Evolutionary conservation across 2,329 filamentous ascomycete genomes (phyloP), one percentile per base, ranked within the genome.

Genomic region (Blumeria hordei): DNA sequence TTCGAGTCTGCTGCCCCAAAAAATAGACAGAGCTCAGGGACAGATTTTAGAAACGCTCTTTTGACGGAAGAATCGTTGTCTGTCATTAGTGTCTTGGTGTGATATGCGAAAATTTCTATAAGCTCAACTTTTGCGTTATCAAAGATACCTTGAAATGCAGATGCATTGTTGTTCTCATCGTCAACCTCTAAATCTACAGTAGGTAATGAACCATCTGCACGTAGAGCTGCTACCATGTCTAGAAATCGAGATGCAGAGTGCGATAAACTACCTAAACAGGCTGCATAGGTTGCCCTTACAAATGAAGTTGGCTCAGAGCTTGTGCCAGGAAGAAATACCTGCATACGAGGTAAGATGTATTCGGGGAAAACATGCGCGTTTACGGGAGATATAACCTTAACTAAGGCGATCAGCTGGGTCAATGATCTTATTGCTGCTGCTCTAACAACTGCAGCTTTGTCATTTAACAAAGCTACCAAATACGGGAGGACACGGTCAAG

Each of bases 401-500:
- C 87, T 62, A 94, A 77, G 54, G 86, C 83, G 55, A 95, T 72
- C 47, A 98, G 76, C 64, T 96, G 88, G 0, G 90, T 90, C 60
- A 96, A 77, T 3, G 87, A 85, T 55, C 90, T 77, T 47, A 96
- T 75, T 3, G 88, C 88, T 28, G 88, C 80, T 52, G 94, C 80
- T 50, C 87, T 83, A 12, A 98, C 90, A 61, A 85, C 74, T 59
- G 94, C 86, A 1, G 83, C 80, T 60, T 81, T 80, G 64, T 98
- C 92, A 57, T 79, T 82, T 11, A 98, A 71, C 33, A 96, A 69
- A 5, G 80, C 77, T 69, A 94, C 84, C 37, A 96, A 71, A 65
- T 95, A 95, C 0, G 92, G 92, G 53, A 98, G 70, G 28, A 96
- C 84, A 53, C 92, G 80, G 67, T 98, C 93, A 52, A 98, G 72